Base-by-base conservation (phyloP, 768 basidiomycete genomes). In the Trametes cinnabarina region DNA sequence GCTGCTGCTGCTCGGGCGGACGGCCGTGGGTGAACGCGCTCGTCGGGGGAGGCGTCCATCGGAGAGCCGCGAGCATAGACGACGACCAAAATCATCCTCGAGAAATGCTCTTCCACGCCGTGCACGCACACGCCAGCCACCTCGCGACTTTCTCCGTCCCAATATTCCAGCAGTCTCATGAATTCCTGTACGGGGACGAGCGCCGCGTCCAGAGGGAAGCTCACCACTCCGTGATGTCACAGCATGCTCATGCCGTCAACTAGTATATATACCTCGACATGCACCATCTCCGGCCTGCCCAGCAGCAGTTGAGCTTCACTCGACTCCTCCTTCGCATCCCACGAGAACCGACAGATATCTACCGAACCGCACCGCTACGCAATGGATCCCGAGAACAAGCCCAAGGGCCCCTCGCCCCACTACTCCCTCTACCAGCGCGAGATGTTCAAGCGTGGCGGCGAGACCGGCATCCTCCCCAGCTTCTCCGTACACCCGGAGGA, bases 341-440 rank as follows among this genome's bases (percentile, higher is more conserved):
- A 43, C 20, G 4, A 11, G 42, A 15, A 3, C 10, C 30, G n/a
- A 3, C 11, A 28, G 22, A 17, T 41, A 30, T 25, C n/a, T 30
- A 3, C n/a, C 9, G 2, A 12, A 34, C 15, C 28, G 39, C 15
- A 32, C 51, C 25, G 19, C 23, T 8, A 39, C 3, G 44, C 48
- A 35, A 79, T 79, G 78, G 80, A 82, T 66, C 77, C 78, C 2
- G 75, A 73, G 25, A 75, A 79, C 70, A 78, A 78, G 63, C 75
- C 77, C 7, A 68, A 73, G 47, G 75, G 79, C 35, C 74, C 77
- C 22, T 78, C 79, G 1, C 80, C 81, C 14, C 74, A 78, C 63
- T 81, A 78, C 61, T 79, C 77, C 2, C 72, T 79, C 25, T 81
- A 81, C 67, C 80, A 82, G 65, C 77, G 79, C 46, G 76, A 82